Evolutionary conservation across 257 asterid genomes (phyloP), one percentile per base, ranked within the genome.

Genomic region (Euphrasia confusa): DNA sequence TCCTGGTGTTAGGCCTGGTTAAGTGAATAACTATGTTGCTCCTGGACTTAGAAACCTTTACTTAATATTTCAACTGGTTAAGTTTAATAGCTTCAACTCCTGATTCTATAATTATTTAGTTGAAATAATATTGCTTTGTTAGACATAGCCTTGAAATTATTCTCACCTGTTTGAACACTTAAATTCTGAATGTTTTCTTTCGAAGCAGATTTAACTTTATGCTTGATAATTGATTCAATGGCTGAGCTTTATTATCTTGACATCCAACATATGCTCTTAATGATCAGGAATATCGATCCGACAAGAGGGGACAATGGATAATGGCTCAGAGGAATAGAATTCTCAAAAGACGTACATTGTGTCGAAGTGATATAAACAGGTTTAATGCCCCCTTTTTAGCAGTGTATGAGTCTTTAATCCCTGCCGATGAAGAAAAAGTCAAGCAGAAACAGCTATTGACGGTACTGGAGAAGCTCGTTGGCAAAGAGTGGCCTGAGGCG

Each of bases 401-500:
- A 24, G 75, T 85, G 55, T 89, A 83, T 52, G 81, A 78, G 69
- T 93, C 95, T 2, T 67, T 93, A 79, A 93, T 89, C 69, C 97
- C 99, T 45, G 76, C 95, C 10, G 89, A 81, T 37, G 99, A 89
- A 78, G 99, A 93, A 78, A 89, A 82, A 80, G 73, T 72, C 11
- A 93, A 93, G 83, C 99, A 93, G 68, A 80, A 80, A 48, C 89
- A 93, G 72, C 67, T 93, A 68, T 30, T 93, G 58, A 66, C 77
- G 10, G 56, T 80, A 35, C 65, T 93, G 76, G 86, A 89, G 78
- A 83, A 71, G 60, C 78, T 83, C 73, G 92, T 87, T 60, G 53
- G 68, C 66, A 80, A 79, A 78, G 94, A 87, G 68, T 93, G 94
- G 94, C 99, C 97, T 32, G 82, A 73, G 62, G 95, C 99, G 75